These are phyloP conservation scores for Ochetophila trinervis DNA, from an alignment of 306 rosid species.

Conservation along the genomic window DNA sequence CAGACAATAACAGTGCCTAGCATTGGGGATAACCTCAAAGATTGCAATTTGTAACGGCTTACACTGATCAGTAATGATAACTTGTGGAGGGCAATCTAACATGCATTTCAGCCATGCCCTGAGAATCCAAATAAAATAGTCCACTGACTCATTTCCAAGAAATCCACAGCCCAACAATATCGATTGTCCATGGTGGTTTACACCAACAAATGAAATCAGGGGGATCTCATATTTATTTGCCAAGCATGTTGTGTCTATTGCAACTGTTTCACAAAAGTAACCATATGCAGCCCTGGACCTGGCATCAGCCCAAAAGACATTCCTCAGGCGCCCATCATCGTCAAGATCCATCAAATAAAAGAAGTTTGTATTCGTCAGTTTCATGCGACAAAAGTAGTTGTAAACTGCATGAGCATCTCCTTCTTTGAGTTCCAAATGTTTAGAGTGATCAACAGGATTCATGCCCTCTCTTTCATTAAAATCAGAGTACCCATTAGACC, in stretches of 20 bases:
- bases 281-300: slow-evolving; percentile 57
- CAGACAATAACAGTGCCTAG: slow-evolving; percentile 62
- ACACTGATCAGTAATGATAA: slow-evolving; percentile 61
- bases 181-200: slow-evolving; percentile 68
- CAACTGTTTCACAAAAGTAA: slow-evolving; percentile 58
- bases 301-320: slow-evolving; percentile 80
- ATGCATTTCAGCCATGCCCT: slow-evolving; percentile 70
- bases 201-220: slow-evolving; percentile 60
- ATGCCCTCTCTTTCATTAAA: slow-evolving; percentile 40
- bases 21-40: slow-evolving; percentile 56
- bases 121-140: slow-evolving; percentile 63
- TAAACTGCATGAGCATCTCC: slow-evolving; percentile 73
- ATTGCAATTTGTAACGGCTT: slow-evolving; percentile 60
- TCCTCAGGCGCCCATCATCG: slow-evolving; percentile 59
- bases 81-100: slow-evolving; percentile 51
- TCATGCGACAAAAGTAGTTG: slow-evolving; percentile 75
- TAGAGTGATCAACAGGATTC: slow-evolving; percentile 43
- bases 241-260: slow-evolving; percentile 66
- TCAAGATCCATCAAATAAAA: slow-evolving; percentile 69
- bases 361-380: slow-evolving; percentile 62
- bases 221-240: slow-evolving; percentile 73
- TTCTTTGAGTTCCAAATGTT: slow-evolving; percentile 65
- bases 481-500: slow-evolving; percentile 33
- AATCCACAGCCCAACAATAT: slow-evolving; percentile 73
- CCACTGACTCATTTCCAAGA: slow-evolving; percentile 61